phyloP scores from a whole-genome alignment of 257 asterid genomes.

The Nicotiana tabacum region DNA sequence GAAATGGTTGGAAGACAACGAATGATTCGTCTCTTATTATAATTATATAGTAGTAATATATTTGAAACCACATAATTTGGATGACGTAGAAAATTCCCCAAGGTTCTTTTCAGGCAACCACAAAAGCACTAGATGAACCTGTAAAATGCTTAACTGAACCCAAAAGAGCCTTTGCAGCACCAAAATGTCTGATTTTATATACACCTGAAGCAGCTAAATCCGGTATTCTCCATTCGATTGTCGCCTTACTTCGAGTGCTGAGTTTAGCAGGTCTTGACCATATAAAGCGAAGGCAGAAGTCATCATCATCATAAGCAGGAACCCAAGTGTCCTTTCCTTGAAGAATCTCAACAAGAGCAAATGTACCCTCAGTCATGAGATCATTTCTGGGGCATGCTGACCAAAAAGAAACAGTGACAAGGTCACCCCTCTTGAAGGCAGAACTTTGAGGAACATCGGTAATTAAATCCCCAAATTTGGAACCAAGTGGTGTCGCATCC shows the following conservation, averaged over 20 bases:
- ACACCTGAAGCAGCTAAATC: constrained; percentile 67
- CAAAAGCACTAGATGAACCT: constrained; percentile 89
- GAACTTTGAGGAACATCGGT: constrained; percentile 70
- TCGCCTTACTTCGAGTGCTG: constrained; percentile 71
- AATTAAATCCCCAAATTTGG: constrained; percentile 62
- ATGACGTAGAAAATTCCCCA: not conserved
- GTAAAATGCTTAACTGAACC: constrained; percentile 78
- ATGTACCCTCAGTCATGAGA: constrained; percentile 97
- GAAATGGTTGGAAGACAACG: too few relatives aligned
- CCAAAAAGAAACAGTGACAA: constrained; percentile 68
- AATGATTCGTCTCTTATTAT: too few relatives aligned
- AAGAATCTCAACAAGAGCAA: constrained; percentile 81
- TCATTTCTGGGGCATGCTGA: constrained; percentile 95
- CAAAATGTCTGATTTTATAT: constrained; percentile 79
- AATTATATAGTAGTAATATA: too few relatives aligned
- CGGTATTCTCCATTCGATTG: constrained; percentile 79
- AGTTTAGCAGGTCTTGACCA: constrained; percentile 89
- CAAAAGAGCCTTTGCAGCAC: constrained; percentile 70
- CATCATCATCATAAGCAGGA: constrained; percentile 88
- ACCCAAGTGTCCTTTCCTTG: constrained; percentile 62
- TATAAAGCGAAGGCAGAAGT: constrained; percentile 70
- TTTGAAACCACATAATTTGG: not conserved
- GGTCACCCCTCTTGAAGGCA: constrained; percentile 56
- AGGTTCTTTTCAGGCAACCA: constrained; percentile 21
- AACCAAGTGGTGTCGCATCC: constrained; percentile 64